Percentiles rank a stretch among this genome's conserved stretches.
These are phyloP conservation scores for Phaseolus coccineus DNA, from an alignment of 331 rosid genomes.

Conservation along the genomic window DNA sequence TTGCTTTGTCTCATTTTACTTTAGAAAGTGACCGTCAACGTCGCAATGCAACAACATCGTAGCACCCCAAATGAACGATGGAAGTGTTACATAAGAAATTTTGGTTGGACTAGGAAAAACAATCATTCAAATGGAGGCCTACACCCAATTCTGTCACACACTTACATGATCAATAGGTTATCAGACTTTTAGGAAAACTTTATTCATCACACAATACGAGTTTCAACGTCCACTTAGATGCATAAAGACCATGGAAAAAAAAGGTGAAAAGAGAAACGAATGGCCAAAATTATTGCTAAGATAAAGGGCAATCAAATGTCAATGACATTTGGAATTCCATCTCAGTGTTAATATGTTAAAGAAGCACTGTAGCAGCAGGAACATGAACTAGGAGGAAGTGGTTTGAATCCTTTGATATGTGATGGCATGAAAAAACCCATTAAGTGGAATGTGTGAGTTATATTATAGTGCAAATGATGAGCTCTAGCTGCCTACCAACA, in stretches of 20 bases:
- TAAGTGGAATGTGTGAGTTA: background rate
- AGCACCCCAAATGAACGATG: slow-evolving; percentile 16
- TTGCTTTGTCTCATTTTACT: slow-evolving; percentile 5
- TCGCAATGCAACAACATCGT: background rate
- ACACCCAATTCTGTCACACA: slow-evolving; percentile 12
- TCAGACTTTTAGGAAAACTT: background rate
- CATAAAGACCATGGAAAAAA: background rate
- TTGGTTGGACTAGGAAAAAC: background rate
- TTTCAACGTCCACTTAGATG: background rate
- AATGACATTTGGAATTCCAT: background rate
- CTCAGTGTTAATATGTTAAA: background rate
- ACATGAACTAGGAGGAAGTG: background rate
- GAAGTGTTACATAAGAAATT: background rate
- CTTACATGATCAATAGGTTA: background rate
- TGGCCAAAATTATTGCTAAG: background rate
- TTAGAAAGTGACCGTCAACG: background rate
- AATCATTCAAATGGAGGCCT: background rate
- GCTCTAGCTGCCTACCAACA: background rate
- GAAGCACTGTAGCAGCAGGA: background rate
- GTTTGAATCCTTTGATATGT: no score
- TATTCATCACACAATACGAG: slow-evolving; percentile 15
- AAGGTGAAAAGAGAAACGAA: background rate
- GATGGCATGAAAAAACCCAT: background rate
- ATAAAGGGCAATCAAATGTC: background rate
- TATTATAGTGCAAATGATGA: background rate